Evolutionary conservation across 1,139 yeast genomes (phyloP).

Genomic region (Saccharomycopsis crataegensis): DNA sequence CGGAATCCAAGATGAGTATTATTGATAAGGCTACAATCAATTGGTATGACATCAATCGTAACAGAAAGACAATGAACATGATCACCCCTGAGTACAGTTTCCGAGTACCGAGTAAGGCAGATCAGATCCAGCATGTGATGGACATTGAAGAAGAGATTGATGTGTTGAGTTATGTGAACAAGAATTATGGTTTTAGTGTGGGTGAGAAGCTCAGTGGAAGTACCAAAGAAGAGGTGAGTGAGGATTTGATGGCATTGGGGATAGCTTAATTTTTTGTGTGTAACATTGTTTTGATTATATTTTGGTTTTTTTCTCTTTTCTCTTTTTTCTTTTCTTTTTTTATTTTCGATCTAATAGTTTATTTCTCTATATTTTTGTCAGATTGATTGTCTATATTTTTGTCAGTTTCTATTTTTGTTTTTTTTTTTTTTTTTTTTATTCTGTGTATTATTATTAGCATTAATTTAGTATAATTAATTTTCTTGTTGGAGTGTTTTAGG

Average conservation of each 20-base stretch:
- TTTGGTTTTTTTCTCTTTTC: not conserved
- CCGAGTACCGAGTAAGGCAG: constrained; percentile 28
- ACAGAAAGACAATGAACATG: constrained; percentile 78
- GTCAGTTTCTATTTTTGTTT: not conserved
- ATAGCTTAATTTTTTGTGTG: constrained; percentile 3
- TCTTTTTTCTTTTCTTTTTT: not conserved
- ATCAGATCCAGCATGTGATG: constrained; percentile 47
- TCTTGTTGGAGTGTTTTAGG: not conserved
- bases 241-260: constrained; percentile 45
- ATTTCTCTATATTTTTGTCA: not conserved
- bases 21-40: constrained; percentile 70
- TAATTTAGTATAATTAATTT: not conserved
- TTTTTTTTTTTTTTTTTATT: not conserved
- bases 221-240: constrained; percentile 40
- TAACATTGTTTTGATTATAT: not conserved
- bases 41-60: constrained; percentile 92
- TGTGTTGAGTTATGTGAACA: constrained; percentile 46
- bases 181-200: constrained; percentile 57
- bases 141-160: constrained; percentile 50
- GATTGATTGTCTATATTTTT: not conserved
- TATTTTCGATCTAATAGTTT: not conserved
- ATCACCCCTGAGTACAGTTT: constrained; percentile 41
- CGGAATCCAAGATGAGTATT: constrained; percentile 61
- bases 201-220: constrained; percentile 47
- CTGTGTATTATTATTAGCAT: not conserved